Evolutionary conservation across 2,329 filamentous ascomycete species (phyloP).

Genomic region (Byssoonygena ceratinophila): DNA sequence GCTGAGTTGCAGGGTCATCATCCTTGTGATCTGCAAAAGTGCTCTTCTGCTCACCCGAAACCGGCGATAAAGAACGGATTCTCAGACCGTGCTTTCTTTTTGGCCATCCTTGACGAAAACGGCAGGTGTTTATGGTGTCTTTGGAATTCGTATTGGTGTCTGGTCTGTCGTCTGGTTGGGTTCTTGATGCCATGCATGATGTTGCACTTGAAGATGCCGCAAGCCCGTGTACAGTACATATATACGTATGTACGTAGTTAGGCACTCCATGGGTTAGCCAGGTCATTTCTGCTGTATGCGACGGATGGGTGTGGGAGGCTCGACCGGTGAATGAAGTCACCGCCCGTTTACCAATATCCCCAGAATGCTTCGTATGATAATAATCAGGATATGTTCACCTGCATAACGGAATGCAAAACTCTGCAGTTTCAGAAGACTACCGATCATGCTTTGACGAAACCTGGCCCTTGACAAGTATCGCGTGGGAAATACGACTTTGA

Average conservation of each 20-base stretch:
- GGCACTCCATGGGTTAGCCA: not conserved
- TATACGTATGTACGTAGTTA: not conserved
- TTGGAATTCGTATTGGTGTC: constrained; percentile 3
- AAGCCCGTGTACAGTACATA: not conserved
- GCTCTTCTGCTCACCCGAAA: not conserved
- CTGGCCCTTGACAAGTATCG: not conserved
- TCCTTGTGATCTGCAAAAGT: constrained; percentile 3
- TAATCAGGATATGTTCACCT: not conserved
- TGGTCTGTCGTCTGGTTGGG: constrained; percentile 2
- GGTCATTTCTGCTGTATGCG: not conserved
- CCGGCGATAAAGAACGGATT: not conserved
- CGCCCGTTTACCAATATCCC: not conserved
- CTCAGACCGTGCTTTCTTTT: not conserved
- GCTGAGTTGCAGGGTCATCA: constrained; percentile 7
- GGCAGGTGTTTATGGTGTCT: not conserved
- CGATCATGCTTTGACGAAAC: not conserved
- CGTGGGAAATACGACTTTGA: constrained; percentile 9
- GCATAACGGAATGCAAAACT: not conserved
- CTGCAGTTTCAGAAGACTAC: constrained; percentile 6
- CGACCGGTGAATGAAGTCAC: not conserved
- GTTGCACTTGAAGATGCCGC: not conserved
- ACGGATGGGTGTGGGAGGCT: not conserved
- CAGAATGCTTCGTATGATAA: not conserved
- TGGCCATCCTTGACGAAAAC: not conserved
- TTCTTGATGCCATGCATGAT: constrained; percentile 5